A percentile compares a stretch with the other conserved stretches of the same genome.
Conservation (phyloP, 2,329 filamentous ascomycete species). For the Cladosporium sp. region DNA sequence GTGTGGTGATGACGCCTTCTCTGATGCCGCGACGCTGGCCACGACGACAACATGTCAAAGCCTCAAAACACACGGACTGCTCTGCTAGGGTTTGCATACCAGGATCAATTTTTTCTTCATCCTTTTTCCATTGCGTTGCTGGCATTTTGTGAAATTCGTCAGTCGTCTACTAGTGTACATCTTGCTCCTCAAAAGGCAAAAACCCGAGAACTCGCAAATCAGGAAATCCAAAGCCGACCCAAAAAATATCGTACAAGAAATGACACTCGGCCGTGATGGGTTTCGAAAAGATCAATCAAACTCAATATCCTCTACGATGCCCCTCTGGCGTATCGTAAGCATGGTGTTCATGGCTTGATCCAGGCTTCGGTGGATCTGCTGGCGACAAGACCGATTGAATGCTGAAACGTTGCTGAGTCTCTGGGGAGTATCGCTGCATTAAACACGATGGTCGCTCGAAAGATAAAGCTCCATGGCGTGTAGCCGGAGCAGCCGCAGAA, state of each 20-base stretch:
- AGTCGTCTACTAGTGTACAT: background rate
- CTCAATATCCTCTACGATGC: background rate
- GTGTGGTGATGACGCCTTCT: background rate
- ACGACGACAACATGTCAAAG: background rate
- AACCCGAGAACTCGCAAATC: background rate
- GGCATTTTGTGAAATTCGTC: background rate
- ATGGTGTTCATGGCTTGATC: background rate
- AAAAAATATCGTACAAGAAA: background rate
- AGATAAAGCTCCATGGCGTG: background rate
- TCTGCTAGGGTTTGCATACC: too few relatives aligned
- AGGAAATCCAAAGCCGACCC: background rate
- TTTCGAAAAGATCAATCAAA: background rate
- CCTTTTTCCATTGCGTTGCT: background rate
- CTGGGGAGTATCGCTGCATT: slow-evolving; percentile 6
- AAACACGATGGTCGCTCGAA: background rate
- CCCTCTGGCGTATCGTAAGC: background rate
- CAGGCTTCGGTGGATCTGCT: slow-evolving; percentile 3
- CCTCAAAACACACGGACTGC: too few relatives aligned
- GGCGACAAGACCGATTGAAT: slow-evolving; percentile 15
- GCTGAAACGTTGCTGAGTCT: slow-evolving; percentile 9
- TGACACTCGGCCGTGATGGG: background rate
- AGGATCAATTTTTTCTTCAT: too few relatives aligned
- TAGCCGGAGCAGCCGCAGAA: background rate
- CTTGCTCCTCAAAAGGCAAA: background rate
- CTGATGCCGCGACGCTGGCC: background rate